Evolutionary conservation across 2,329 filamentous ascomycete species (phyloP).

Genomic region (Fusarium xyrophilum): DNA sequence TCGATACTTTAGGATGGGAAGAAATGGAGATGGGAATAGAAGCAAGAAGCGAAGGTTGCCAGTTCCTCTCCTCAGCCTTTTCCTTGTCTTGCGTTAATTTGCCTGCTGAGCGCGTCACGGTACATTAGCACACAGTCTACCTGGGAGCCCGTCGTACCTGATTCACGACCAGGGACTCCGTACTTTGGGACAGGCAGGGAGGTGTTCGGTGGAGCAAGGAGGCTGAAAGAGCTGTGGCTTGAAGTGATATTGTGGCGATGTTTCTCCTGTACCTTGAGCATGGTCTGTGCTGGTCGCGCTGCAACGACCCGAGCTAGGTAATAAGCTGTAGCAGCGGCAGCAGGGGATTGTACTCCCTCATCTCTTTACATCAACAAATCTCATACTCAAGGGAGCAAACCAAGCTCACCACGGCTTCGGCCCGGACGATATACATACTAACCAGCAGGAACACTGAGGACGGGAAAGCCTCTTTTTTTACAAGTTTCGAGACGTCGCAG

Average conservation of each 20-base stretch:
- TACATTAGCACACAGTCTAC: conserved; percentile 21
- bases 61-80: conserved; percentile 24
- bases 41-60: conserved; percentile 35
- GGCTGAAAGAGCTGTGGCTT: conserved; percentile 24
- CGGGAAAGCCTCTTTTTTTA: background rate
- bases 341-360: conserved; percentile 28
- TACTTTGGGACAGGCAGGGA: conserved; percentile 2
- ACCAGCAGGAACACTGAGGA: conserved; percentile 32
- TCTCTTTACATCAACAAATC: conserved; percentile 45
- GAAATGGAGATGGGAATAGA: conserved; percentile 12
- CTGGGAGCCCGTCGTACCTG: conserved; percentile 12
- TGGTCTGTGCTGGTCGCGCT: conserved; percentile 35
- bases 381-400: conserved; percentile 41
- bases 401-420: conserved; percentile 44
- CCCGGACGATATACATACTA: conserved; percentile 43
- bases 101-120: conserved; percentile 40
- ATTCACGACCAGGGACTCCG: conserved; percentile 13
- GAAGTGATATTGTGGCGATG: conserved; percentile 11
- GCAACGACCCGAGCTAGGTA: conserved; percentile 33
- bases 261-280: background rate
- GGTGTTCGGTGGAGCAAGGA: conserved; percentile 5
- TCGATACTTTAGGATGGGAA: conserved; percentile 7
- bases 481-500: background rate
- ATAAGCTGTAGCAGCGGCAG: conserved; percentile 17
- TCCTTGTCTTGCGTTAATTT: conserved; percentile 32